Percentiles rank a stretch among this genome's conserved stretches.
Evolutionary conservation across 164 flowering plant species (phyloP).

Genomic region (Santalum album): DNA sequence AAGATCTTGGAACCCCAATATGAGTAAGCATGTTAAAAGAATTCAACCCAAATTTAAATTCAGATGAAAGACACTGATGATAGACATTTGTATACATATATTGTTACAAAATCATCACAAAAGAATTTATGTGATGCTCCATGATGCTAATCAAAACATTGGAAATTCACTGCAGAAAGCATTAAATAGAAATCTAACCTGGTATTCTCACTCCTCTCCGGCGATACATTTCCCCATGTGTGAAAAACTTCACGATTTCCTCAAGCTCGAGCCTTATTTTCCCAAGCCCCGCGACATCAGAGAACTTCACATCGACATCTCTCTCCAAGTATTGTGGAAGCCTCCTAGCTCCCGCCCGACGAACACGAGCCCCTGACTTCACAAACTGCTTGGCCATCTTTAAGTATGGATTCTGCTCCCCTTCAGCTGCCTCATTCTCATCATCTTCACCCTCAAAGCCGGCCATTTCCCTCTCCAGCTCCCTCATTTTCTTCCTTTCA

Average conservation of each 20-base stretch:
- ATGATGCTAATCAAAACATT: no score
- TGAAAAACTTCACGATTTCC: slow-evolving; percentile 95
- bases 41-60: not conserved
- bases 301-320: slow-evolving; percentile 80
- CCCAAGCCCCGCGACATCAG: slow-evolving; percentile 98
- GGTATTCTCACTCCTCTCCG: slow-evolving; percentile 93
- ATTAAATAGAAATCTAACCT: slow-evolving; percentile 33
- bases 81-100: no score
- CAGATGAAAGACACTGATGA: no score
- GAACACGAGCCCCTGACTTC: slow-evolving; percentile 92
- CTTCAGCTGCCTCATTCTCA: slow-evolving; percentile 40
- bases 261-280: slow-evolving; percentile 88
- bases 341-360: slow-evolving; percentile 42
- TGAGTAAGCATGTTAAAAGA: no score
- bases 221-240: slow-evolving; percentile 89
- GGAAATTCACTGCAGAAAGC: no score
- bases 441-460: slow-evolving; percentile 55
- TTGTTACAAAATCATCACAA: no score
- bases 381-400: slow-evolving; percentile 78
- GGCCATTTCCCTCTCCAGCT: slow-evolving; percentile 57
- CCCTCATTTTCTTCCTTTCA: slow-evolving; percentile 77
- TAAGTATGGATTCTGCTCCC: slow-evolving; percentile 54
- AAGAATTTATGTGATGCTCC: no score
- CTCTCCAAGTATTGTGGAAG: slow-evolving; percentile 79
- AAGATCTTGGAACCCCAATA: no score